Conservation (phyloP, 805 yeast genomes). For the Clavispora fructus region DNA sequence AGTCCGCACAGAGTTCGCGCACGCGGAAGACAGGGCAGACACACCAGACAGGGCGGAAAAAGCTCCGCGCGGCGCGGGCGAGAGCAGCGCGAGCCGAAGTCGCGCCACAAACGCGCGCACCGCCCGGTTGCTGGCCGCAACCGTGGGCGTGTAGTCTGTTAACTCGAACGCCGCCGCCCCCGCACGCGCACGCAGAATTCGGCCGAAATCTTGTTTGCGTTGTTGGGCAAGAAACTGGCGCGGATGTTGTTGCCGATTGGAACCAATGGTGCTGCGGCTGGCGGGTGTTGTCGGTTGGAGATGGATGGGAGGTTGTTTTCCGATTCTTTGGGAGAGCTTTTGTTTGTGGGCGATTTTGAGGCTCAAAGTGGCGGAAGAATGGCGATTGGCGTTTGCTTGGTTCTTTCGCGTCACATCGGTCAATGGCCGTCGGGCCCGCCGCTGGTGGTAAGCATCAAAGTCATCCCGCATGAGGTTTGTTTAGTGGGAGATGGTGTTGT, state of each 20-base stretch:
- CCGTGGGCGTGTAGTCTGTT: not conserved
- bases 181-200: not conserved
- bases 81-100: not conserved
- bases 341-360: too few species aligned
- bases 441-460: slow-evolving; percentile 8
- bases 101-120: slow-evolving; percentile 1
- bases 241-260: too few species aligned
- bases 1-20: not conserved
- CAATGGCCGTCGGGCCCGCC: slow-evolving; percentile 9
- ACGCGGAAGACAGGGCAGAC: not conserved
- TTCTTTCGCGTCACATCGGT: slow-evolving; percentile 4
- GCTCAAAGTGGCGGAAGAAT: too few species aligned
- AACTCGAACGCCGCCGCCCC: not conserved
- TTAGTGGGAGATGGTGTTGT: not conserved
- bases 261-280: too few species aligned
- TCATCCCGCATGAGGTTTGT: slow-evolving; percentile 6
- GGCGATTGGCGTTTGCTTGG: not conserved
- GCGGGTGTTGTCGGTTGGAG: too few species aligned
- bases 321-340: not conserved
- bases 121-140: not conserved
- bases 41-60: not conserved
- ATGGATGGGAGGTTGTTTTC: not conserved
- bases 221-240: too few species aligned
- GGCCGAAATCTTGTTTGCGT: too few species aligned
- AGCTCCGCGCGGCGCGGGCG: not conserved